Percentiles rank a stretch among this genome's conserved stretches.
These are phyloP conservation scores for Solanum paucissectum DNA, from an alignment of 257 asterid species.

Conservation along the genomic window DNA sequence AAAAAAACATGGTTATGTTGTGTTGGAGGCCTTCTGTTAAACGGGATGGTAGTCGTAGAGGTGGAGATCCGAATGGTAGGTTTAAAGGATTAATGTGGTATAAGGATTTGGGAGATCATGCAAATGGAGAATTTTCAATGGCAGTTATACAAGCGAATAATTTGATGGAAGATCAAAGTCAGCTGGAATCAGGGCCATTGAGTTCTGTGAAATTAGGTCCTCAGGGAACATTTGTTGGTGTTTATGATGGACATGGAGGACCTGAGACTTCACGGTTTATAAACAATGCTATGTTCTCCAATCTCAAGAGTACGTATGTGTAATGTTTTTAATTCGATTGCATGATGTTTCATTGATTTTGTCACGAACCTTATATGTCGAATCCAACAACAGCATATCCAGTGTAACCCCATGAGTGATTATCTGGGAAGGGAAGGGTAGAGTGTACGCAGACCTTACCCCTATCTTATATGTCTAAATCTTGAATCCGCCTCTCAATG, in stretches of 20 bases:
- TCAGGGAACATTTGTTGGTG: slow-evolving; percentile 72
- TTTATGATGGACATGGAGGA: slow-evolving; percentile 99
- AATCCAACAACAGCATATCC: not conserved
- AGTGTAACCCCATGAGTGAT: not conserved
- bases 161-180: slow-evolving; percentile 91
- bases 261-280: slow-evolving; percentile 83
- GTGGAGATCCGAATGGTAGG: slow-evolving; percentile 49
- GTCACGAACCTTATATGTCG: not conserved
- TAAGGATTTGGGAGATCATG: slow-evolving; percentile 68
- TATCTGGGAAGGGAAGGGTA: not conserved
- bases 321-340: slow-evolving; percentile 3
- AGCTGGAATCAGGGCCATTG: slow-evolving; percentile 78
- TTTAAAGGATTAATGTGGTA: slow-evolving; percentile 78
- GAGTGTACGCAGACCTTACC: not conserved
- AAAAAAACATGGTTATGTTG: slow-evolving; percentile 54
- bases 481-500: not conserved
- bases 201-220: slow-evolving; percentile 60
- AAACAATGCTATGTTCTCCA: slow-evolving; percentile 48
- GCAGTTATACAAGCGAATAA: slow-evolving; percentile 81
- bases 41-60: slow-evolving; percentile 6
- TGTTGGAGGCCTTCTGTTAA: slow-evolving; percentile 74
- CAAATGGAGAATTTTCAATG: slow-evolving; percentile 81
- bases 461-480: not conserved
- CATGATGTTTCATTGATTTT: not conserved
- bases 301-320: slow-evolving; percentile 70